Evolutionary conservation across 2,329 filamentous ascomycete genomes (phyloP).

Genomic region (Alternaria metachromatica): DNA sequence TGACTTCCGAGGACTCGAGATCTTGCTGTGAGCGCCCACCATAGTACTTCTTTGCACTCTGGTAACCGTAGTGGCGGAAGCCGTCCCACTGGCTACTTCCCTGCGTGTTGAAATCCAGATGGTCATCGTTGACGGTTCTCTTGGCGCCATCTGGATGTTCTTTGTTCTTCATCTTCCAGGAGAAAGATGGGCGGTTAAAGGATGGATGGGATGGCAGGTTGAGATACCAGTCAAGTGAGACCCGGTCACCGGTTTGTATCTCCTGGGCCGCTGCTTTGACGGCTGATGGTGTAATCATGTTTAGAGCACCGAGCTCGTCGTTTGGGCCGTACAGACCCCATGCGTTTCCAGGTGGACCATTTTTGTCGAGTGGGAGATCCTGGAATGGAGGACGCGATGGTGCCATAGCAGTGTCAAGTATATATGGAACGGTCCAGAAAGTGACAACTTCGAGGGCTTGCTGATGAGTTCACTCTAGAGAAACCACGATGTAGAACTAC

Average conservation of each 20-base stretch:
- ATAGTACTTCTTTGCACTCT: slow-evolving; percentile 52
- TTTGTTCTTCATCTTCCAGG: slow-evolving; percentile 37
- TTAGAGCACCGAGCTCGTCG: slow-evolving; percentile 63
- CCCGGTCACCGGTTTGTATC: slow-evolving; percentile 52
- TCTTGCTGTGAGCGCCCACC: slow-evolving; percentile 51
- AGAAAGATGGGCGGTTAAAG: slow-evolving; percentile 44
- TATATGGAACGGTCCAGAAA: background rate
- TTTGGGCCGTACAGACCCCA: slow-evolving; percentile 62
- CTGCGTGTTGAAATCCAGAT: slow-evolving; percentile 49
- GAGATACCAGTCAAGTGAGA: slow-evolving; percentile 51
- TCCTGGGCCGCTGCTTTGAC: slow-evolving; percentile 54
- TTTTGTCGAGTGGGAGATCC: slow-evolving; percentile 57
- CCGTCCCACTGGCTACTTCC: slow-evolving; percentile 50
- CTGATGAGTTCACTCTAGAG: background rate
- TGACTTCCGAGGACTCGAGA: slow-evolving; percentile 43
- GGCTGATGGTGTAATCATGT: slow-evolving; percentile 59
- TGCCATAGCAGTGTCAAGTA: slow-evolving; percentile 11
- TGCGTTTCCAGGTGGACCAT: slow-evolving; percentile 60
- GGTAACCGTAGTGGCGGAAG: slow-evolving; percentile 52
- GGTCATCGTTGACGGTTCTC: slow-evolving; percentile 47
- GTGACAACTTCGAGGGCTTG: background rate
- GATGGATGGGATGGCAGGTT: slow-evolving; percentile 49
- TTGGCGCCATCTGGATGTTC: slow-evolving; percentile 36
- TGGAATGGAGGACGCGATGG: slow-evolving; percentile 50
- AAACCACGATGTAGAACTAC: background rate